phyloP scores from a whole-genome alignment of 2,329 filamentous ascomycete species.

The Clarireedia monteithiana region DNA sequence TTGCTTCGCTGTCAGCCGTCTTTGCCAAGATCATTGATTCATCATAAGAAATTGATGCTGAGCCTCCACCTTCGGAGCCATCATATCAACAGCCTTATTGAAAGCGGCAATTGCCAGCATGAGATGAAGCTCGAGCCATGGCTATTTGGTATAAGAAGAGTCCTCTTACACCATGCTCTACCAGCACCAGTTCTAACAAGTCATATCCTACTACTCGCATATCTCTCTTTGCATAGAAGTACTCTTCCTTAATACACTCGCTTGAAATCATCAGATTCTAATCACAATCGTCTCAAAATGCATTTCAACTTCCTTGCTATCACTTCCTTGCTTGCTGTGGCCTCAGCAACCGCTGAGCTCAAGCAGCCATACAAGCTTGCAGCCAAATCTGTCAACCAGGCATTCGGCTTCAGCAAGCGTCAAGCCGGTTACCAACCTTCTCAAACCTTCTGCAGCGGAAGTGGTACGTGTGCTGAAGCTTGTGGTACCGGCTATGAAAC shows the following conservation, averaged over 20 bases:
- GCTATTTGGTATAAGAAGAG: background rate
- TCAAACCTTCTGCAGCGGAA: slow-evolving; percentile 3
- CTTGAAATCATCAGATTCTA: background rate
- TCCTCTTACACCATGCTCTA: no score
- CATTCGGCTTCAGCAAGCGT: background rate
- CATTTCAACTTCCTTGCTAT: background rate
- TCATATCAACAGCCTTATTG: background rate
- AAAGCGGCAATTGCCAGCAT: background rate
- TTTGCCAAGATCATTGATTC: background rate
- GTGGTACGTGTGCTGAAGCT: slow-evolving; percentile 4
- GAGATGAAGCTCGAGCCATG: background rate
- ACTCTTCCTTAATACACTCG: background rate
- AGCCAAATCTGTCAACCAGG: background rate
- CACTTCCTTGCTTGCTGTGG: background rate
- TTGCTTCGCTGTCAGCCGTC: background rate
- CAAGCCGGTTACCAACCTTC: slow-evolving; percentile 7
- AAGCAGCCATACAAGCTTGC: slow-evolving; percentile 6
- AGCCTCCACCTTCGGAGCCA: background rate
- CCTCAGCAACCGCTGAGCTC: background rate
- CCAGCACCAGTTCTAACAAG: no score
- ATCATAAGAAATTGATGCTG: background rate
- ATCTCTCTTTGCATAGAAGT: background rate
- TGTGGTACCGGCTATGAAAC: slow-evolving; percentile 7
- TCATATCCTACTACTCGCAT: background rate
- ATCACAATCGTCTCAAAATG: background rate